Evolutionary conservation across 2,329 filamentous ascomycete species (phyloP), one percentile per base, ranked within the genome.

Genomic region (Apiospora malaysiana): DNA sequence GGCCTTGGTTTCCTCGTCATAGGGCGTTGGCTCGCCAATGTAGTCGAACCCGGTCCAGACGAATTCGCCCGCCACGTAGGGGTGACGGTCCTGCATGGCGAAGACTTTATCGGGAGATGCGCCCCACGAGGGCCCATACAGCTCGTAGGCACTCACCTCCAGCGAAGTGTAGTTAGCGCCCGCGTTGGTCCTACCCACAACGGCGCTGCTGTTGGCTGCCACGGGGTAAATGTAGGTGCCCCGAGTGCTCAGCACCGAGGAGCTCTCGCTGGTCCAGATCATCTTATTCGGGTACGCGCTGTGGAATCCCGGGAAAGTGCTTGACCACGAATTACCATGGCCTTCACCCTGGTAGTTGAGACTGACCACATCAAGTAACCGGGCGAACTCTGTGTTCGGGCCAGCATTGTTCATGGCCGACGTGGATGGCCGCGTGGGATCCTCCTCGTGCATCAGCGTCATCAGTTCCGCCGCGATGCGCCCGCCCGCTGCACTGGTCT

Each of bases 321-420:
- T 69, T 46, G 43, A 25, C 68, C 72, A 73, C 23, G 73, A 74
- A 12, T 70, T 72, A 49, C 71, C 71, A 8, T 63, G 70, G 3
- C 87, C 86, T 68, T 87, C 85, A 68, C 87, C 87, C 74, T 89
- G 87, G 77, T 89, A 89, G 78, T 89, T 89, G 6, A 89, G 76
- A 25, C 83, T 82, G n/a, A 85, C 77, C 59, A 88, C 79, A 74
- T 88, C 86, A 45, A 88, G 72, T 1, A 80, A 78, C 0, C 75
- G 71, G 2, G 84, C 77, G 43, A 88, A 81, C 0, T 81, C 73
- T 51, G 76, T 81, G 43, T 78, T 77, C 0, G 86, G 79, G 2
- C 77, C 74, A 4, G 86, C 87, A 12, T 74, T 75, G 76, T 88
- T 87, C 83, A 87, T 83, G 0, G 81, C 83, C 0, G 82, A 79